Base-by-base conservation (phyloP, 495 filamentous ascomycete genomes). In the Apodospora peruviana region DNA sequence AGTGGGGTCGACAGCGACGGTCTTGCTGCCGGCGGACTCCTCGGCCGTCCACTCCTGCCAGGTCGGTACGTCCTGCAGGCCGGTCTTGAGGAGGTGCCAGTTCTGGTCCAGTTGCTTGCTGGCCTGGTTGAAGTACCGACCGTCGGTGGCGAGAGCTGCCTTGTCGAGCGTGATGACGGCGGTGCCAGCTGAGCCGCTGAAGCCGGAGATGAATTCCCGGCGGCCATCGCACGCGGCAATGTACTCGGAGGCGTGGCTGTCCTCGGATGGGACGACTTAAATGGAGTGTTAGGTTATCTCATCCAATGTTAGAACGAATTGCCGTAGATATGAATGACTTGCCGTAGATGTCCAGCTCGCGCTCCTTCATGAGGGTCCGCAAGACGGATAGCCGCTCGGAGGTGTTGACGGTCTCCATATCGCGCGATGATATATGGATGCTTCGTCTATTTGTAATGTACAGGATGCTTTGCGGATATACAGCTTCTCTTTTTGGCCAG, bases 91-190 rank as follows among this genome's bases (percentile, higher is more conserved):
- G 10, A 99, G 78, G 34, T 77, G 64, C 94, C 94, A 99, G 66
- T 96, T 96, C 53, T 64, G 74, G 61, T 97, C 94, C 29, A 99
- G 79, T 66, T 99, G 91, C 58, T 93, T 86, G 39, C 82, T 72
- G 40, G 94, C 94, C 67, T 99, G 94, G 70, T 96, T 97, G 75
- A 97, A 97, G 69, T 99, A 99, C 37, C 94, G 85, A 19, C 94
- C 94, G 65, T 99, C 94, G 23, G 94, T 99, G 19, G 91, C 86
- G 34, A 99, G 72, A 17, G 90, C 87, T 1, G 94, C 94, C 66
- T 91, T 90, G 48, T 87, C 85, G 37, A 78, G 74, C 17, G 90
- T 95, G 40, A 99, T 74, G 41, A 97, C 84, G 21, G 91, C 94
- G 24, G 86, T 94, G 40, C 94, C 94, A 14, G 94, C 91, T 25